These are phyloP conservation scores for Trifolium pratense DNA, from an alignment of 306 rosid species.

Conservation along the genomic window DNA sequence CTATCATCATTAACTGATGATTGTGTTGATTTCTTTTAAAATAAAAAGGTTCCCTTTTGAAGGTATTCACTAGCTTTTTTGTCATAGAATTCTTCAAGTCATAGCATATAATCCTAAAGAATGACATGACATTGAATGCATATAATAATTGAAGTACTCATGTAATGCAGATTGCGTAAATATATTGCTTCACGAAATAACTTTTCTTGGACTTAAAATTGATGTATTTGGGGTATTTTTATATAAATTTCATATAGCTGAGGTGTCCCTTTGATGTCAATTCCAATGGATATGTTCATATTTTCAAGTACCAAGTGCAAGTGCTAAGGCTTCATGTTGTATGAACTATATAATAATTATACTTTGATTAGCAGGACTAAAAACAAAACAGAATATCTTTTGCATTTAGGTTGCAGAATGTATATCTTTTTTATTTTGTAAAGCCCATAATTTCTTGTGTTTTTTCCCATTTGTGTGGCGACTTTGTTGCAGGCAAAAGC, in stretches of 20 bases:
- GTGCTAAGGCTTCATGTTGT: background rate
- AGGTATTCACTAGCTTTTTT: slow-evolving; percentile 1
- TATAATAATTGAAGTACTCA: background rate
- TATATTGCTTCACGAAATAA: slow-evolving; percentile 11
- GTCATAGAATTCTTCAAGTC: background rate
- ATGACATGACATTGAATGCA: background rate
- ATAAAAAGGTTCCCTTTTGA: background rate
- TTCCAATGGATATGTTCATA: slow-evolving; percentile 29
- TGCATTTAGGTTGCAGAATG: slow-evolving; percentile 2
- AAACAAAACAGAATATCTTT: background rate
- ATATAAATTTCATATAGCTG: slow-evolving; percentile 7
- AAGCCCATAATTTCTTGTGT: background rate
- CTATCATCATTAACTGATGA: background rate
- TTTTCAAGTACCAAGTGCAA: slow-evolving; percentile 32
- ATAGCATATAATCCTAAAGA: background rate
- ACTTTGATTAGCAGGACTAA: slow-evolving; percentile 7
- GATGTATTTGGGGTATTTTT: slow-evolving; percentile 4
- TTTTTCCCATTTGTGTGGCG: background rate
- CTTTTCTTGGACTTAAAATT: slow-evolving; percentile 1
- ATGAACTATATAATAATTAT: slow-evolving; percentile 3
- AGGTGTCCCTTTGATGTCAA: slow-evolving; percentile 17
- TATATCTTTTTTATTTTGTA: background rate
- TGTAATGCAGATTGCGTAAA: slow-evolving; percentile 24
- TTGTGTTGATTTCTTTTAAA: background rate
- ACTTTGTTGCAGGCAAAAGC: slow-evolving; percentile 63